Evolutionary conservation across 257 asterid species (phyloP), one percentile per base, ranked within the genome.

Genomic region (Jaltomata sinuosa): DNA sequence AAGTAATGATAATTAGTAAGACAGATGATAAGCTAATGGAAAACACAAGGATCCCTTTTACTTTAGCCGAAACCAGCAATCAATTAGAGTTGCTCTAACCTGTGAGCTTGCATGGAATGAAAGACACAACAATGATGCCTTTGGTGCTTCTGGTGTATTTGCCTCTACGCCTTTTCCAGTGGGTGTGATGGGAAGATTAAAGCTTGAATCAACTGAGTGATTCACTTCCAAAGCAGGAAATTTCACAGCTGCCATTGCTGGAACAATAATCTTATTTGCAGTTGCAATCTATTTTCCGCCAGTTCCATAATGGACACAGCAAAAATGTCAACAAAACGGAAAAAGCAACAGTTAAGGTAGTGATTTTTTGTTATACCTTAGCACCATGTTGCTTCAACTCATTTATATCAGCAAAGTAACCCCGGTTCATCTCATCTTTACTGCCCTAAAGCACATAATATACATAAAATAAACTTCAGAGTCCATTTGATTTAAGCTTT

Each of bases 381-480:
- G 98, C 99, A 62, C 93, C 95, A 61, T 97, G 97, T 87, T 91
- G 84, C 89, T 91, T 87, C 96, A 94, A 77, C 74, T 95, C 99
- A 5, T 88, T 69, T 80, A 95, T 88, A 87, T 97, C 99, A 74
- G 94, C 96, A 85, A 94, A 93, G 88, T 91, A 94, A 85, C 98
- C 94, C 86, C 98, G 85, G 69, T 80, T 91, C 90, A 97, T 88
- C 94, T 97, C 99, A 91, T 97, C 98, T 85, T 89, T 87, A 97
- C 98, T 97, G 99, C 89, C 94, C 93, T 90, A 95, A 88, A 89
- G 82, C 84, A 85, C 87, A 89, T 84, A 71, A 19, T 82, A 84
- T 79, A 19, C 65, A 84, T 79, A 79, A 47, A 45, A 6, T 47
- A 47, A 76, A 76, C 36, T 27, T 76, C 81, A 76, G 81, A 27